phyloP scores from a whole-genome alignment of 2,329 filamentous ascomycete genomes.

The Macrophomina phaseolina region DNA sequence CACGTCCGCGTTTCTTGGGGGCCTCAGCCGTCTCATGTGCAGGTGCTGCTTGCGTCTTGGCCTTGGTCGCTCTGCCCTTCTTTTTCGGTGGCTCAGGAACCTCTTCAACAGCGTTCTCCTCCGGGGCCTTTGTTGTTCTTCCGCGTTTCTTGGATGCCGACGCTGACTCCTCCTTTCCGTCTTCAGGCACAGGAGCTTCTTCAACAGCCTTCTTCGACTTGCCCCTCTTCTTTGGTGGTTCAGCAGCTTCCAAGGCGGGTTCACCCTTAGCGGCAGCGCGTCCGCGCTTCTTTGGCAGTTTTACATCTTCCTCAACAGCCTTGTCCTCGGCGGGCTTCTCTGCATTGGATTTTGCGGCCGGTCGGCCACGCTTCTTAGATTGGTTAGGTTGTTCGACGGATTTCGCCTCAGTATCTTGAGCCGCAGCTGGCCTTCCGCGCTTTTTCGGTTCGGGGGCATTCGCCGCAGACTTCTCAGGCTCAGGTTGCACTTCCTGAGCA shows the following conservation, averaged over 20 bases:
- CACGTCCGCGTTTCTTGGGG: constrained; percentile 29
- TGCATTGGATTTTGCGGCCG: constrained; percentile 27
- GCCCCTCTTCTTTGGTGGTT: constrained; percentile 15
- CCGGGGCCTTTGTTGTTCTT: constrained; percentile 24
- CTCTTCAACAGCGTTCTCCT: constrained; percentile 5
- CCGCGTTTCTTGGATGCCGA: constrained; percentile 19
- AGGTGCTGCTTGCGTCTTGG: neutral
- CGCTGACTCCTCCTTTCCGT: neutral
- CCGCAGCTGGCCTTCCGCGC: constrained; percentile 12
- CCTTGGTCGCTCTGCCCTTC: constrained; percentile 24
- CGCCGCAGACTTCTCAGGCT: constrained; percentile 22
- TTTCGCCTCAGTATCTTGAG: constrained; percentile 1
- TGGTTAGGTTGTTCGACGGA: constrained; percentile 18
- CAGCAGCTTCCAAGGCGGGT: constrained; percentile 10
- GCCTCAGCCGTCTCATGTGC: constrained; percentile 1
- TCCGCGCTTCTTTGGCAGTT: constrained; percentile 15
- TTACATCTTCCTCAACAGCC: constrained; percentile 2
- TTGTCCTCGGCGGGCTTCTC: neutral
- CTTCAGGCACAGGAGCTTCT: neutral
- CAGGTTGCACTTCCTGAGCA: constrained; percentile 4
- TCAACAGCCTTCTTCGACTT: constrained; percentile 18
- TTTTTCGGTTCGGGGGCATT: constrained; percentile 26
- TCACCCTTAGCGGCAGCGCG: constrained; percentile 4
- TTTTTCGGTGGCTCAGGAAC: constrained; percentile 24
- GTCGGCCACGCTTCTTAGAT: constrained; percentile 39